Evolutionary conservation across 352 stramenopile genomes (phyloP).

Genomic region (Phytophthora tentaculata): DNA sequence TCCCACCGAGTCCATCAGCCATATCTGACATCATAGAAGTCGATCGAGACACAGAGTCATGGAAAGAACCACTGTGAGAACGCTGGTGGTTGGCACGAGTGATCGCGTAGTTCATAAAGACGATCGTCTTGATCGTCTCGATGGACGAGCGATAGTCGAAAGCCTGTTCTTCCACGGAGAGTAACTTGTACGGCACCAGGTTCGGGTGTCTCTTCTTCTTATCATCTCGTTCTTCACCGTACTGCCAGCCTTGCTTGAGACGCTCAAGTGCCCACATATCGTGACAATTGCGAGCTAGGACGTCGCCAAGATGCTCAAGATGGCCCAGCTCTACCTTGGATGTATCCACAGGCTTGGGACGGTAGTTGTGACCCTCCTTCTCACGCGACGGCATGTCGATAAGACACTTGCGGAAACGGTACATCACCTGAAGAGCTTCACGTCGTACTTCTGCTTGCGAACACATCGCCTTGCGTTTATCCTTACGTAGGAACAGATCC

Average conservation of each 20-base stretch:
- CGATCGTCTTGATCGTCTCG: slow-evolving; percentile 88
- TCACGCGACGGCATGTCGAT: slow-evolving; percentile 91
- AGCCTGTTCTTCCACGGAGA: slow-evolving; percentile 81
- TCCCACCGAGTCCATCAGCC: slow-evolving; percentile 35
- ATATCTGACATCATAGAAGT: slow-evolving; percentile 69
- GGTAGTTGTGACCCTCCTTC: slow-evolving; percentile 89
- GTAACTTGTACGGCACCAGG: slow-evolving; percentile 80
- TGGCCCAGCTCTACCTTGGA: slow-evolving; percentile 71
- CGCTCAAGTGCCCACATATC: slow-evolving; percentile 89
- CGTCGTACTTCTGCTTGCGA: slow-evolving; percentile 77
- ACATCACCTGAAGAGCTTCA: slow-evolving; percentile 88
- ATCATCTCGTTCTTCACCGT: slow-evolving; percentile 74
- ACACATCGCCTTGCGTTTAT: slow-evolving; percentile 70
- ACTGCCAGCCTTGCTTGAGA: slow-evolving; percentile 87
- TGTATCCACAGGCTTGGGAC: slow-evolving; percentile 86
- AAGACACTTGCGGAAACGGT: slow-evolving; percentile 86
- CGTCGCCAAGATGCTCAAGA: slow-evolving; percentile 75
- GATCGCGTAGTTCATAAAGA: slow-evolving; percentile 90
- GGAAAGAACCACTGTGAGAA: slow-evolving; percentile 59
- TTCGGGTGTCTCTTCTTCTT: slow-evolving; percentile 81
- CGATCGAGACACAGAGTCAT: slow-evolving; percentile 70
- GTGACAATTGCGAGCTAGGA: slow-evolving; percentile 85
- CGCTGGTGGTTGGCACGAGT: slow-evolving; percentile 50
- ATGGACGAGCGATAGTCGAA: slow-evolving; percentile 90
- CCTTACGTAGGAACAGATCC: slow-evolving; percentile 83